Base-by-base conservation (phyloP, 139 green algal species). In the Mychonastes homosphaera region DNA sequence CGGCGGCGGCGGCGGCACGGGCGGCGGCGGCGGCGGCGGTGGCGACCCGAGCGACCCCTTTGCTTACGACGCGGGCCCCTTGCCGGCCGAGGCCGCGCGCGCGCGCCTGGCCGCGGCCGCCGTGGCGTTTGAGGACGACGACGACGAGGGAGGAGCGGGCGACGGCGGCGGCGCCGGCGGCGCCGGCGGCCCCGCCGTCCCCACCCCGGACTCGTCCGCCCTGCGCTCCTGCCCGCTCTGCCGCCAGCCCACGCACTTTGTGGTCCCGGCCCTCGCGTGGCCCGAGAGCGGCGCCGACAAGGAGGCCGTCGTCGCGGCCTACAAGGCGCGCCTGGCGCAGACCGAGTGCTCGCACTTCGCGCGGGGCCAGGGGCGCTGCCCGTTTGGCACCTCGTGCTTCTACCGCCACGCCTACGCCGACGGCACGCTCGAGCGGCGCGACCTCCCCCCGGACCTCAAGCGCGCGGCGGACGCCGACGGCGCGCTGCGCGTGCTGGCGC, bases 311-410 rank as follows among this genome's bases (percentile, higher is more conserved):
- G 56, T 86, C 6, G 55, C 30, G 1, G 58, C 45, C 39, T 74
- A 74, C 60, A 69, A 70, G 60, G 36, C 29, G 21, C 23, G 43
- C 18, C 47, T 74, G 49, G 56, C 27, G 1, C 16, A 10, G 27
- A 62, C 52, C 34, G 36, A 8, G 15, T 53, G 46, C 46, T n/a
- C 23, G 53, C 55, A 84, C 65, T 92, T 85, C 40, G 62, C 65
- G 30, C 70, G 54, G 48, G 84, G 80, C 18, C 50, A 72, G 2
- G 73, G 79, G 28, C 71, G 43, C 19, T 93, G 82, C 62, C 83
- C 85, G 12, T 92, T 94, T 76, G 79, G 73, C 19, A 90, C 80
- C 7, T 78, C 56, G 43, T 94, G 85, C 80, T 86, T 94, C 56
- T 94, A 94, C 67, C 70, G 73, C 28, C 85, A 93, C 53, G 63